A percentile compares a stretch with the other conserved stretches of the same genome.
Conservation (phyloP, 805 yeast species). For the Kodamaea nitidulidarum region DNA sequence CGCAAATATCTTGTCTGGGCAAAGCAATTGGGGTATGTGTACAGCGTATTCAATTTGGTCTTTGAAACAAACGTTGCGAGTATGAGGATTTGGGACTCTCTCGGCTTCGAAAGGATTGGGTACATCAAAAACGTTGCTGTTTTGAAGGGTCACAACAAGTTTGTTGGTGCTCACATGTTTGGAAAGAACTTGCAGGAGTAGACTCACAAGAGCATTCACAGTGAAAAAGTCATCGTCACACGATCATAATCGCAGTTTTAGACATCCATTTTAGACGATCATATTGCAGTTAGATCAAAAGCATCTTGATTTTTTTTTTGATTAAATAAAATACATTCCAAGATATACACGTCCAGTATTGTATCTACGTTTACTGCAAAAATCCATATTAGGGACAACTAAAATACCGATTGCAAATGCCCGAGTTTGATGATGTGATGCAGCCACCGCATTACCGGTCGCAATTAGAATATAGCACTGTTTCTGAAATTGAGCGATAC, state of each 20-base stretch:
- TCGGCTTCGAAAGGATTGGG: conserved; percentile 82
- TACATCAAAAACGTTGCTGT: conserved; percentile 67
- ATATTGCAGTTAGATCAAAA: background rate
- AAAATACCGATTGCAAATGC: conserved; percentile 27
- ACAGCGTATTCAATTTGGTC: conserved; percentile 84
- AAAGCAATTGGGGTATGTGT: conserved; percentile 71
- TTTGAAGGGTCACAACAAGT: conserved; percentile 57
- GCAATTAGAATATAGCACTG: conserved; percentile 35
- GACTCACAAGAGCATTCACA: no score
- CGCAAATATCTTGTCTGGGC: conserved; percentile 65
- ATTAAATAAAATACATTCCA: conserved; percentile 15
- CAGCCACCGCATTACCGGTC: conserved; percentile 46
- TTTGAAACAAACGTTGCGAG: conserved; percentile 79
- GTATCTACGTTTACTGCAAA: conserved; percentile 24
- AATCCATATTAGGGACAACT: background rate
- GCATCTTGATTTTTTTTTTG: background rate
- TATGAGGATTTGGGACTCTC: conserved; percentile 70
- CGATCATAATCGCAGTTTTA: background rate
- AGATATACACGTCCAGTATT: conserved; percentile 29
- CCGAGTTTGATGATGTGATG: conserved; percentile 47
- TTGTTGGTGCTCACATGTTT: conserved; percentile 73
- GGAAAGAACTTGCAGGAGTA: conserved; percentile 54
- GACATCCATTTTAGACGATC: background rate
- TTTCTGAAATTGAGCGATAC: conserved; percentile 50
- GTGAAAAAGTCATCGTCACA: no score